These are phyloP conservation scores for Hibiscus syriacus DNA, from an alignment of 345 rosid species.

Conservation along the genomic window DNA sequence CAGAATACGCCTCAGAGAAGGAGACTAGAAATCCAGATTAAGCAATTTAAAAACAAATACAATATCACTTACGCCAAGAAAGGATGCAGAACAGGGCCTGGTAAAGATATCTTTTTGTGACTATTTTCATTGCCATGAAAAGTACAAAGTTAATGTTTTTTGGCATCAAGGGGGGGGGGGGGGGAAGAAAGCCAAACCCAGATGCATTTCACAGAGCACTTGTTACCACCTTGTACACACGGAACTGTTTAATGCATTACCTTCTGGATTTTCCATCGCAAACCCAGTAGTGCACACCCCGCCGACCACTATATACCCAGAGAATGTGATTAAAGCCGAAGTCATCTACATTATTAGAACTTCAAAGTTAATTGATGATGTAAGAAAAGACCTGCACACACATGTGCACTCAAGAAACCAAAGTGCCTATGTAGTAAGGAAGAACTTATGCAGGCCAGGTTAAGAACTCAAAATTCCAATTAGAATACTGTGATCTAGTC, in stretches of 20 bases:
- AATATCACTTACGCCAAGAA: slow-evolving; percentile 66
- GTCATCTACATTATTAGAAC: slow-evolving; percentile 57
- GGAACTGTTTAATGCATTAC: slow-evolving; percentile 33
- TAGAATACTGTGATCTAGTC: neutral
- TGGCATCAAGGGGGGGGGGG: neutral
- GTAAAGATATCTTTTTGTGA: slow-evolving; percentile 59
- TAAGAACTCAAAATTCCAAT: neutral
- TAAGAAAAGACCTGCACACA: neutral
- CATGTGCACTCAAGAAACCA: neutral
- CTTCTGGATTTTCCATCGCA: slow-evolving; percentile 89
- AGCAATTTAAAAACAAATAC: slow-evolving; percentile 1
- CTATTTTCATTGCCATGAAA: slow-evolving; percentile 83
- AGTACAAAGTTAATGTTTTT: slow-evolving; percentile 4
- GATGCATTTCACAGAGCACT: neutral
- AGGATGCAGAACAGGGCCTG: slow-evolving; percentile 73
- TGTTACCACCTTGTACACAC: slow-evolving; percentile 63
- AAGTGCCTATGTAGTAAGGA: neutral
- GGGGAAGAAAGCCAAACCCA: neutral
- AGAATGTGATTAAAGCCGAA: slow-evolving; percentile 69
- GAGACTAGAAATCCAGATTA: neutral
- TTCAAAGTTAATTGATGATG: neutral
- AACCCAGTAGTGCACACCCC: slow-evolving; percentile 97
- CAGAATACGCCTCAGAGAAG: slow-evolving; percentile 12
- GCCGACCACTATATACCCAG: slow-evolving; percentile 91
- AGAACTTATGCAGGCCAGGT: neutral